These are phyloP conservation scores for Strobilomyces echinocephalus DNA, from an alignment of 768 basidiomycete species.

Conservation along the genomic window DNA sequence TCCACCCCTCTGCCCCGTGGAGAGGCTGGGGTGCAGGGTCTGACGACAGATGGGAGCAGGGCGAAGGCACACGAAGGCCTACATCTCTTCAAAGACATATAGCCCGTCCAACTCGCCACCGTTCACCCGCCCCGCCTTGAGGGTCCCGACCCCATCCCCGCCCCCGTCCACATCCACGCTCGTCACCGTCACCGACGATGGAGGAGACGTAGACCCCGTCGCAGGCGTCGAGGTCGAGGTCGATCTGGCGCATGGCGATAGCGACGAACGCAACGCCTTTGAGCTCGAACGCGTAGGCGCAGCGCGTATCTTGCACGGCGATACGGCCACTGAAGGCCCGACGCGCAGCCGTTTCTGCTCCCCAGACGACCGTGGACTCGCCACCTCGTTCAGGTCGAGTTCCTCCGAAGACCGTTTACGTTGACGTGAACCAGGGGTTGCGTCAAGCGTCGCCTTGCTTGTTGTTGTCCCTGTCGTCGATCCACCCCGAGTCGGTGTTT, in stretches of 20 bases:
- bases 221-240: constrained; percentile 3
- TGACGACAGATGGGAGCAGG: background rate
- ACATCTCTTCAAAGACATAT: constrained; percentile 29
- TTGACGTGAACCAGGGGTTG: constrained; percentile 22
- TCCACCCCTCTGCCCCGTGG: constrained; percentile 5
- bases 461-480: background rate
- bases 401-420: constrained; percentile 51
- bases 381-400: constrained; percentile 27
- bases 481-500: background rate
- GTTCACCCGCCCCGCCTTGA: constrained; percentile 27
- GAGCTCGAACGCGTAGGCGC: background rate
- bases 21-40: constrained; percentile 2
- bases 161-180: constrained; percentile 12
- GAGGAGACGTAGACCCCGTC: constrained; percentile 15
- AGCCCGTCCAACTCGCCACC: constrained; percentile 30
- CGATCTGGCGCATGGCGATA: constrained; percentile 11
- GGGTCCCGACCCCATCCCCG: constrained; percentile 10
- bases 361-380: constrained; percentile 8
- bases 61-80: background rate
- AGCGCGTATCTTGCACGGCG: constrained; percentile 4
- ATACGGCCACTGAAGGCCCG: constrained; percentile 9
- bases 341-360: constrained; percentile 29
- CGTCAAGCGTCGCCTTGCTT: constrained; percentile 2
- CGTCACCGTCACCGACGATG: constrained; percentile 19
- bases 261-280: background rate